These are phyloP conservation scores for Chiua virens DNA, from an alignment of 768 basidiomycete species.

Conservation along the genomic window DNA sequence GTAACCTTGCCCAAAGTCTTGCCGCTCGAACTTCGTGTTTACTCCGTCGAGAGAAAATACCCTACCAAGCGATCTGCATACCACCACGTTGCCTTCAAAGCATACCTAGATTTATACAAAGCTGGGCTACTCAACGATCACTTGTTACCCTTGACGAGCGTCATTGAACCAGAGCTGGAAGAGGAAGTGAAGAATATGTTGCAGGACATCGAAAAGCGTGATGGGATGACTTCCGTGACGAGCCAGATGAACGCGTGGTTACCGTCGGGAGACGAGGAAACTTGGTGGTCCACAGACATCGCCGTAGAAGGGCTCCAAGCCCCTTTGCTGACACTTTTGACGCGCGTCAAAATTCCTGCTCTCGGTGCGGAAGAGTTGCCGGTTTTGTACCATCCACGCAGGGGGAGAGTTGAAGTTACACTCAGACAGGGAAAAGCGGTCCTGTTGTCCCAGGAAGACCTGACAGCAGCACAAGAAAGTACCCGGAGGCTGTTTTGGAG, in stretches of 20 bases:
- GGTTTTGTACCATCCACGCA: constrained; percentile 45
- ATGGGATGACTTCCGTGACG: constrained; percentile 53
- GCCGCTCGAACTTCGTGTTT: constrained; percentile 50
- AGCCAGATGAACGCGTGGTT: constrained; percentile 69
- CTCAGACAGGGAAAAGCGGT: constrained; percentile 28
- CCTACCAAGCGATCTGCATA: constrained; percentile 60
- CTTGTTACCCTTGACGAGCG: constrained; percentile 64
- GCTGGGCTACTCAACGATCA: constrained; percentile 64
- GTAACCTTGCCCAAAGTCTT: constrained; percentile 62
- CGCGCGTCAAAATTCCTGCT: constrained; percentile 38
- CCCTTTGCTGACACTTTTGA: constrained; percentile 49
- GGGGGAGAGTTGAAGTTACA: constrained; percentile 28
- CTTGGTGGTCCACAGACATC: constrained; percentile 57
- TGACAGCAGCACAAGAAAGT: constrained; percentile 43
- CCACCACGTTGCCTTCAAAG: constrained; percentile 68
- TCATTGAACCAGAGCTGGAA: constrained; percentile 51
- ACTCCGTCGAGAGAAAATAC: constrained; percentile 49
- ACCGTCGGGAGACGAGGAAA: constrained; percentile 19
- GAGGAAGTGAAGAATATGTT: constrained; percentile 63
- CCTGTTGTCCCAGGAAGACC: constrained; percentile 21
- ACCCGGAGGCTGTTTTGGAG: constrained; percentile 65
- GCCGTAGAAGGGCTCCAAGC: constrained; percentile 49
- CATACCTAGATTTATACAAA: constrained; percentile 60
- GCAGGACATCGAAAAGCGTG: constrained; percentile 61
- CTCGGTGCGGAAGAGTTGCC: constrained; percentile 44